Conservation (phyloP, 2,329 filamentous ascomycete species). For the Ophiostoma sp. region DNA sequence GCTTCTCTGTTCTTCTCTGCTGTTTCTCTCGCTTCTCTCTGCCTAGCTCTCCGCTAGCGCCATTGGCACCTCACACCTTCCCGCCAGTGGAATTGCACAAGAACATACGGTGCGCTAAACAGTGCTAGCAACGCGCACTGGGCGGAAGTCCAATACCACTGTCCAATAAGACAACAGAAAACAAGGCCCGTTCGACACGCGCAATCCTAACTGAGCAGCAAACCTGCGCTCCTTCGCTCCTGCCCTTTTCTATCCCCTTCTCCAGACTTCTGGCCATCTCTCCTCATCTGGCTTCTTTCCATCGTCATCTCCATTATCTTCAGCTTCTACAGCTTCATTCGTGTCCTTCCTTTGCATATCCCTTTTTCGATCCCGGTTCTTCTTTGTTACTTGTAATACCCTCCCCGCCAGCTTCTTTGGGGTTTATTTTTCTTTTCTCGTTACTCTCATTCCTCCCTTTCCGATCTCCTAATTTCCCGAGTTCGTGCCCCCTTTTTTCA, state of each 20-base stretch:
- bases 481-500: not conserved
- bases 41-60: conserved; percentile 14
- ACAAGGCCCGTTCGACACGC: conserved; percentile 6
- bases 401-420: conserved; percentile 7
- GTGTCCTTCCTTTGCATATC: conserved; percentile 22
- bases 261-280: conserved; percentile 17
- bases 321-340: conserved; percentile 19
- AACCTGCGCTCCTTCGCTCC: not conserved
- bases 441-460: not conserved
- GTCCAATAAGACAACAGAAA: conserved; percentile 14
- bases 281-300: conserved; percentile 1
- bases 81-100: conserved; percentile 10
- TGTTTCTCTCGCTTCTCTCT: not conserved
- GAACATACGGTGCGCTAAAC: not conserved
- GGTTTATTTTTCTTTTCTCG: conserved; percentile 6
- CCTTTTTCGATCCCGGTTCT: not conserved
- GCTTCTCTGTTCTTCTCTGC: not conserved
- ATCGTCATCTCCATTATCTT: conserved; percentile 7
- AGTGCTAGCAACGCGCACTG: conserved; percentile 9
- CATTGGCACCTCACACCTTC: not conserved
- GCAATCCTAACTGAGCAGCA: conserved; percentile 8
- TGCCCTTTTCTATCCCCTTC: conserved; percentile 12
- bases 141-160: conserved; percentile 1
- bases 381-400: conserved; percentile 7
- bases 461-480: not conserved